Base-by-base conservation (phyloP, 2,329 filamentous ascomycete species). In the Ophiocordyceps camponoti-saundersi region DNA sequence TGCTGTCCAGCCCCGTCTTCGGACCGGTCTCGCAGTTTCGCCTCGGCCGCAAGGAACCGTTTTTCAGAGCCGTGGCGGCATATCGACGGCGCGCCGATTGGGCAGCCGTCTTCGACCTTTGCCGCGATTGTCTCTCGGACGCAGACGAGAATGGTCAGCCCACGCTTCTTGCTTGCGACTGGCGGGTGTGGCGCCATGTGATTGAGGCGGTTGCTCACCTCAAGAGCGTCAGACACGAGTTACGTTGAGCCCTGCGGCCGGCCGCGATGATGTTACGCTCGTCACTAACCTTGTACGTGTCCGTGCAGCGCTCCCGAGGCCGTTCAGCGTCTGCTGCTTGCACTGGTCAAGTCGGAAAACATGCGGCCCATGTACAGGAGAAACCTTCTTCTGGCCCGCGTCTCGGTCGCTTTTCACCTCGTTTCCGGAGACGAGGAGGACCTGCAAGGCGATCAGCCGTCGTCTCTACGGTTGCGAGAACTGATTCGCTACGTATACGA, bases 111-210 rank as follows among this genome's bases (percentile, higher is more conserved):
- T 73, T 67, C 48, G 52, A 61, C 6, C 53, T 73, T 2, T 73
- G 69, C 52, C 60, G 58, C 3, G 58, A 66, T 1, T 69, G 65
- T n/a, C 53, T 75, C 6, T 62, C 57, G 1, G 55, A 57, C 0
- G 60, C 61, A 0, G 61, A 68, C 10, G 63, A 65, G 1, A 55
- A 60, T 1, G 61, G 57, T 2, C 57, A 60, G 8, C 59, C 65
- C 0, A 67, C 62, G 2, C 61, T 70, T 1, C 55, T 72, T 15
- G 69, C 68, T 2, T 70, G 66, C 8, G 70, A 75, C 51, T 66
- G 62, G 60, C 49, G 53, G 4, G 50, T 68, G 12, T 69, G 67
- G 65, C 55, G 55, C n/a, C 52, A 59, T 8, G 62, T 68, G 23
- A 63, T 69, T 13, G 52, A 57, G 15, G 67, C 66, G 7, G 66